Evolutionary conservation across 306 rosid species (phyloP), one percentile per base, ranked within the genome.

Genomic region (Senna siamea): DNA sequence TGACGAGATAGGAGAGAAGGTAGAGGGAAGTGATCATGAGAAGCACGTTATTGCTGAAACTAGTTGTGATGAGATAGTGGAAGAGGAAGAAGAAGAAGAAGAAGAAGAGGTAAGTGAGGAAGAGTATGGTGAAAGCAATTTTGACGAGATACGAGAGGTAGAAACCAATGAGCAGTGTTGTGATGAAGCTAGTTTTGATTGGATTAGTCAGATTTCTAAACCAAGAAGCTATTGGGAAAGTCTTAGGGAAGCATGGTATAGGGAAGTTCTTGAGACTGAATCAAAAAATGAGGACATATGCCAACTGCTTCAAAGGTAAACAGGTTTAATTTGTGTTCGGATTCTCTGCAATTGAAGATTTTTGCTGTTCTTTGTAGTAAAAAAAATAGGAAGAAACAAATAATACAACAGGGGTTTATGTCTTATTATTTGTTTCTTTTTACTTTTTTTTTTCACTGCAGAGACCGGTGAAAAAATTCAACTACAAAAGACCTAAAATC

Each of bases 201-300:
- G 98, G 97, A 85, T 85, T 57, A 75, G 80, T 19, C 86, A 84
- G 54, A 94, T 94, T 80, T 91, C 97, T 68, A 87, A 94, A 14
- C 98, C 98, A 20, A 83, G 83, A 46, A 89, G 97, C 79, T 87
- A 85, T 20, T 94, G 98, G 98, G 98, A 94, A 84, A 84, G 77
- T 54, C 80, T 71, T 7, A 84, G 98, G 84, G 77, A 88, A 83
- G 83, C 77, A 50, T 90, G 98, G 96, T 94, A 94, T 67, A 83
- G 38, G 60, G 88, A 94, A 87, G 85, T 94, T 87, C 97, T 84
- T 13, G 73, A 79, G 63, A 76, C 82, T 53, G 80, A 74, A 51
- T 88, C 96, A 10, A 82, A 73, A 13, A 94, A 91, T n/a, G 78
- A 83, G 40, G 98, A 94, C 44, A 91, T 94, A 55, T 69, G 82